Evolutionary conservation across 2,329 filamentous ascomycete genomes (phyloP), one percentile per base, ranked within the genome.

Genomic region (Bertia moriformis): DNA sequence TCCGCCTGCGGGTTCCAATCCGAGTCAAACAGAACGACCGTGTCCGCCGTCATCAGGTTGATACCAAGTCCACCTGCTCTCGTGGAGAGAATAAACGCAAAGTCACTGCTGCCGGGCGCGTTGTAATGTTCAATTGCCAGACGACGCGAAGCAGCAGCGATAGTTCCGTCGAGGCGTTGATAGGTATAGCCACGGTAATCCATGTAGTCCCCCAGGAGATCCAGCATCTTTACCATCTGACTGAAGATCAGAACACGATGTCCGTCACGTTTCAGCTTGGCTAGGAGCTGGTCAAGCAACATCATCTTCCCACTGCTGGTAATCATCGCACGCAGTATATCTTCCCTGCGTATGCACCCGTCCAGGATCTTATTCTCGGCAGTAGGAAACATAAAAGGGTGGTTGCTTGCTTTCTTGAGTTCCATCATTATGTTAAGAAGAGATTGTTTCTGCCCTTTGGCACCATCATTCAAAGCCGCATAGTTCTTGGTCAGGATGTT

Each of bases 231-330:
- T 24, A 98, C 93, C 91, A 98, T 98, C 56, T 98, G 91, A 56
- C 89, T 96, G 66, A 98, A 98, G 46, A 98, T 96, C 45, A 98
- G 65, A 12, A 98, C 93, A 40, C 91, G 84, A 59, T 98, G 91
- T 37, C 85, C 86, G 52, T 98, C 91, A 48, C 81, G 84, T 57
- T 83, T 94, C 47, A 98, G 64, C 60, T 98, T 98, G 4, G 83
- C 82, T 10, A 98, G 70, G n/a, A 98, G 76, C 54, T 88, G 86
- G 50, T 98, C 91, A 4, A 98, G 73, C 38, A 98, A 69, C 87
- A 96, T 96, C 91, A 98, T 95, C 63, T 98, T 98, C 49, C 93
- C 93, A 61, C 91, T 98, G 54, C 87, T 94, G 3, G 88, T 89
- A 52, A 98, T 93, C 43, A 98, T 71, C 15, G 84, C 84, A 55